A percentile compares a stretch with the other conserved stretches of the same genome.
Conservation (phyloP, 2,329 filamentous ascomycete species). For the Aspergillus felis region DNA sequence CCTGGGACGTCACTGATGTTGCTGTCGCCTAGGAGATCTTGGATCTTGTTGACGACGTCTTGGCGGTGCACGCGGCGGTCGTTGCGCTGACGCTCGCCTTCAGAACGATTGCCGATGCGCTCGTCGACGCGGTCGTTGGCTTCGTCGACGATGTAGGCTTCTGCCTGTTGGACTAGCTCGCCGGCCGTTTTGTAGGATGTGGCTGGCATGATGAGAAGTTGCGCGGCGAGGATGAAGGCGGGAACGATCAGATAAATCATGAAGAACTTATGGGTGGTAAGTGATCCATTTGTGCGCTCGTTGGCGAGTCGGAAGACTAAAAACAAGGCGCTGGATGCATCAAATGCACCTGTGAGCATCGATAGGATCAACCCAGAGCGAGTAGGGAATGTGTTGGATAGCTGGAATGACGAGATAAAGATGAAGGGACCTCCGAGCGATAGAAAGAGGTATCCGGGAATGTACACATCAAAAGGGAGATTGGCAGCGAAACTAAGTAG, state of each 20-base stretch:
- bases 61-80: conserved; percentile 59
- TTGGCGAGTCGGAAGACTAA: conserved; percentile 70
- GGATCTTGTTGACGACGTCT: conserved; percentile 65
- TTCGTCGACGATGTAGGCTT: conserved; percentile 52
- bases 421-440: conserved; percentile 76
- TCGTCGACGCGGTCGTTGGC: conserved; percentile 54
- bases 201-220: conserved; percentile 68
- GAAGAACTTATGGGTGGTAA: conserved; percentile 68
- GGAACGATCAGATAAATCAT: conserved; percentile 69
- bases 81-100: conserved; percentile 47
- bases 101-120: conserved; percentile 46
- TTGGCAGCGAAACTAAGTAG: conserved; percentile 65
- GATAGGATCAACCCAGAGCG: conserved; percentile 76
- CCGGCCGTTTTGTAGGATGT: conserved; percentile 81
- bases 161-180: conserved; percentile 72
- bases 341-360: conserved; percentile 75
- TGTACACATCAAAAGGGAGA: conserved; percentile 69
- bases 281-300: conserved; percentile 52
- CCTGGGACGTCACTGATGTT: conserved; percentile 4
- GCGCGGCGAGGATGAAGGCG: conserved; percentile 59
- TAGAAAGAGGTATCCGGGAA: conserved; percentile 70
- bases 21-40: conserved; percentile 61
- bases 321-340: conserved; percentile 75
- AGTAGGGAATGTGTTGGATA: conserved; percentile 77
- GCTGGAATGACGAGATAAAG: conserved; percentile 78